A percentile compares a stretch with the other conserved stretches of the same genome.
phyloP scores from a whole-genome alignment of 768 basidiomycete genomes.

The Leccinum variicolor region DNA sequence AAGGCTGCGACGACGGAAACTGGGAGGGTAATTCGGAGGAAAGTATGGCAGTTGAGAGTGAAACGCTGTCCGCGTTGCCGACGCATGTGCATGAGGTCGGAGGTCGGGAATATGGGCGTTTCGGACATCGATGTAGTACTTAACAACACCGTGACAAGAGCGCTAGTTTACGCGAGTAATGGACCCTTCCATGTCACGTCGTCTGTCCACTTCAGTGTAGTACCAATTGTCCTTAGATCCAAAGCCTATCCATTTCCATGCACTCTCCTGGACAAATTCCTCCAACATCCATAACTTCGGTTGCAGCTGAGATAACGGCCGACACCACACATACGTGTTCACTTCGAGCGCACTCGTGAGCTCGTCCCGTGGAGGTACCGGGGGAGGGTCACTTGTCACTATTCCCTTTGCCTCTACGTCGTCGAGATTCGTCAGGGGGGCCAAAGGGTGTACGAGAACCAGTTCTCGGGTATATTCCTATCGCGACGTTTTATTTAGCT shows the following conservation, averaged over 20 bases:
- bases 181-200: not conserved
- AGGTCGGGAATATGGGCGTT: constrained; percentile 10
- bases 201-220: constrained; percentile 50
- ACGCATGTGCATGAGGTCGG: not conserved
- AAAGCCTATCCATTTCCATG: constrained; percentile 72
- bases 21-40: constrained; percentile 20
- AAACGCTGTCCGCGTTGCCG: not conserved
- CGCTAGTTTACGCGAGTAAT: too few relatives aligned
- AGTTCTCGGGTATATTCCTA: constrained; percentile 70
- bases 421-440: constrained; percentile 34
- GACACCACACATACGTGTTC: constrained; percentile 72
- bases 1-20: constrained; percentile 39
- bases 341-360: constrained; percentile 41
- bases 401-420: constrained; percentile 19
- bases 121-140: constrained; percentile 9
- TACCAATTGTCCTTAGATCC: constrained; percentile 35
- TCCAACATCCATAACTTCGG: constrained; percentile 75
- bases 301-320: constrained; percentile 41
- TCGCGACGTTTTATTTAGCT: not conserved
- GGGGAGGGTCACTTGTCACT: constrained; percentile 41
- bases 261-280: constrained; percentile 73
- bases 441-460: constrained; percentile 58
- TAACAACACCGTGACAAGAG: too few relatives aligned
- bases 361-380: constrained; percentile 36
- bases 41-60: not conserved